Percentiles rank a stretch among this genome's conserved stretches.
phyloP scores from a whole-genome alignment of 768 basidiomycete genomes.

The Sporobolomyces pararoseus region DNA sequence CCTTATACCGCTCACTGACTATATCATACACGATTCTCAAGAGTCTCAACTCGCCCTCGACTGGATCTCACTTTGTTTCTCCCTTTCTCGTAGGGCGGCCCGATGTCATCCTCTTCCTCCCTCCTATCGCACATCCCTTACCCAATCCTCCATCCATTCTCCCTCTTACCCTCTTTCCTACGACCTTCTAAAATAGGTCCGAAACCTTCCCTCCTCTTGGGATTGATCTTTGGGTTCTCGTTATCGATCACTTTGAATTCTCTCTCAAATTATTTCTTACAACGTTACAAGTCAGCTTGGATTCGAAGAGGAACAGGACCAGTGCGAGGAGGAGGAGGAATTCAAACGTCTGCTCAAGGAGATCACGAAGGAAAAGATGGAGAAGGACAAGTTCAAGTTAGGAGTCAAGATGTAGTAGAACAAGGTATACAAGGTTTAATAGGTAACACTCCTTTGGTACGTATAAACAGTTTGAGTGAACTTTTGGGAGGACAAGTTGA shows the following conservation, averaged over 20 bases:
- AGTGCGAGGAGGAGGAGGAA: slow-evolving; percentile 46
- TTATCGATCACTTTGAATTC: slow-evolving; percentile 70
- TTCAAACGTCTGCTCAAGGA: too few relatives aligned
- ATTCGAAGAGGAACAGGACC: too few relatives aligned
- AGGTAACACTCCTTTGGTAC: slow-evolving; percentile 87
- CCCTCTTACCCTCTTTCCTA: slow-evolving; percentile 26
- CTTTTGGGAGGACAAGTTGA: slow-evolving; percentile 71
- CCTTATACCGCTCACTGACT: too few relatives aligned
- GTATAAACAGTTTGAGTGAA: slow-evolving; percentile 87
- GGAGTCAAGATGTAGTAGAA: background rate
- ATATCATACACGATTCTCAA: too few relatives aligned
- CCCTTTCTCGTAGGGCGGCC: background rate
- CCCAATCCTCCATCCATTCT: background rate
- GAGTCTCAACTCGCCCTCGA: too few relatives aligned
- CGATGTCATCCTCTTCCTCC: background rate
- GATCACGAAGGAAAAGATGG: too few relatives aligned
- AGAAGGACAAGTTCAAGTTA: slow-evolving; percentile 50
- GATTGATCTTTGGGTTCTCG: slow-evolving; percentile 69
- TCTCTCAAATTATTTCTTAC: slow-evolving; percentile 55
- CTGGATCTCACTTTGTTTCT: too few relatives aligned
- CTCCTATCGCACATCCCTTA: background rate
- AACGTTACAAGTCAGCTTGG: background rate
- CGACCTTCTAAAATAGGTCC: slow-evolving; percentile 31
- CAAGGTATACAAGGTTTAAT: slow-evolving; percentile 74
- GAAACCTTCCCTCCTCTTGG: slow-evolving; percentile 47